phyloP scores from a whole-genome alignment of 768 basidiomycete genomes.

The Amanita pseudoporphyria region DNA sequence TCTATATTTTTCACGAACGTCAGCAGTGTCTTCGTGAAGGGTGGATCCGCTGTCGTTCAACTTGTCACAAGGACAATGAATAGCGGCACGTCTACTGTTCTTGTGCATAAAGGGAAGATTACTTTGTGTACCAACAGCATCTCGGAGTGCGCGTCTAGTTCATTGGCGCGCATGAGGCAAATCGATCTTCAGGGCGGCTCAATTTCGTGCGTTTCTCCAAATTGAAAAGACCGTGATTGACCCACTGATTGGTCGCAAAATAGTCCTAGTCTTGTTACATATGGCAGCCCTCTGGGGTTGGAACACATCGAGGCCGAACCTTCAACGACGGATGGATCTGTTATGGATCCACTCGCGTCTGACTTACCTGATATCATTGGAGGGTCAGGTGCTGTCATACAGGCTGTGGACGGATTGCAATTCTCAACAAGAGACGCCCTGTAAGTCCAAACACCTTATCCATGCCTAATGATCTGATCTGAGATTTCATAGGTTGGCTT shows the following conservation, averaged over 20 bases:
- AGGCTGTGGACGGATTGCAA: conserved; percentile 65
- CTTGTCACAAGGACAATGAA: conserved; percentile 17
- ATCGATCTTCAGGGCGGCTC: conserved; percentile 62
- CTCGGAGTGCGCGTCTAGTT: conserved; percentile 15
- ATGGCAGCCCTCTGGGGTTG: conserved; percentile 52
- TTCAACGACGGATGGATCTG: conserved; percentile 50
- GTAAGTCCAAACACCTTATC: conserved; percentile 15
- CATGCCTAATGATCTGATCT: not conserved
- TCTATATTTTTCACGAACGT: conserved; percentile 74
- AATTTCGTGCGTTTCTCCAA: conserved; percentile 38
- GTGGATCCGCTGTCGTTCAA: conserved; percentile 21
- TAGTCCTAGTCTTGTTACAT: conserved; percentile 54
- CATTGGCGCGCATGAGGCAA: conserved; percentile 16
- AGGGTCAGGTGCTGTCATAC: conserved; percentile 28
- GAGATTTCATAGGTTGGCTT: conserved; percentile 40
- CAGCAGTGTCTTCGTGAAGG: conserved; percentile 33
- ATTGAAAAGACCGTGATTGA: not conserved
- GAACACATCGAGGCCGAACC: conserved; percentile 51
- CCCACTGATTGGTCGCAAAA: conserved; percentile 2
- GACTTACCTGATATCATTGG: conserved; percentile 35
- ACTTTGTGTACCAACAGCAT: conserved; percentile 29
- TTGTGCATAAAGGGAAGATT: conserved; percentile 45
- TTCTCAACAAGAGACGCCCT: conserved; percentile 52
- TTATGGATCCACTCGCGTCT: conserved; percentile 34
- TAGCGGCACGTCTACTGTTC: conserved; percentile 27